Evolutionary conservation across 768 basidiomycete genomes (phyloP).

Genomic region (Leccinum arenicola): DNA sequence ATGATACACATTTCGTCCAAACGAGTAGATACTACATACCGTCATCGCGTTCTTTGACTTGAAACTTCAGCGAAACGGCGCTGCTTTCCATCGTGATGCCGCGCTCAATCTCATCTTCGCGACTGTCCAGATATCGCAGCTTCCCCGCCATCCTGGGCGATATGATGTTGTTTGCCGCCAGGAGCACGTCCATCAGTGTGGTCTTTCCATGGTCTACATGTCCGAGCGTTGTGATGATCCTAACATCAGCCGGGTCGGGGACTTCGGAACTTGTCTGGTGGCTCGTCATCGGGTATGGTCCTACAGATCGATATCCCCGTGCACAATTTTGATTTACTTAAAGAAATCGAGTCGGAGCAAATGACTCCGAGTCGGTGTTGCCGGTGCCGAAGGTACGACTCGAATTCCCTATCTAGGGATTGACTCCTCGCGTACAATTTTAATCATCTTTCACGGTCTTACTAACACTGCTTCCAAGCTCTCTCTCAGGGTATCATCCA

Average conservation of each 20-base stretch:
- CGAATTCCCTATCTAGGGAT: neutral
- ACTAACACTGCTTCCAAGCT: conserved; percentile 45
- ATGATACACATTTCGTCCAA: conserved; percentile 14
- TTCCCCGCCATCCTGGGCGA: conserved; percentile 94
- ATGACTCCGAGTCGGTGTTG: neutral
- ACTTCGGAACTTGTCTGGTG: conserved; percentile 13
- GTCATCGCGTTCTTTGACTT: conserved; percentile 65
- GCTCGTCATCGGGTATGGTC: conserved; percentile 22
- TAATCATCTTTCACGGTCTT: neutral
- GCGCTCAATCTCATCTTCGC: conserved; percentile 96
- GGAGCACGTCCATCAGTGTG: conserved; percentile 89
- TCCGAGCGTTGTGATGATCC: conserved; percentile 82
- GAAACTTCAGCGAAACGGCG: conserved; percentile 87
- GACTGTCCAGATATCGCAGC: conserved; percentile 89
- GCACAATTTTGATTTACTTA: neutral
- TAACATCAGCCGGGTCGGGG: conserved; percentile 46
- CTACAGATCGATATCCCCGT: neutral
- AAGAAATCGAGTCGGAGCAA: neutral
- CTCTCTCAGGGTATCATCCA: conserved; percentile 52
- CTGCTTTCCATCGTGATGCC: conserved; percentile 99
- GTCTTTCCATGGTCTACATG: conserved; percentile 98
- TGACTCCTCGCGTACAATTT: neutral
- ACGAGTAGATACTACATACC: conserved; percentile 43
- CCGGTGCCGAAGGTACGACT: neutral
- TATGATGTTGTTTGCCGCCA: conserved; percentile 98